phyloP scores from a whole-genome alignment of 2,329 filamentous ascomycete species.

The Leptodontidium sp. region DNA sequence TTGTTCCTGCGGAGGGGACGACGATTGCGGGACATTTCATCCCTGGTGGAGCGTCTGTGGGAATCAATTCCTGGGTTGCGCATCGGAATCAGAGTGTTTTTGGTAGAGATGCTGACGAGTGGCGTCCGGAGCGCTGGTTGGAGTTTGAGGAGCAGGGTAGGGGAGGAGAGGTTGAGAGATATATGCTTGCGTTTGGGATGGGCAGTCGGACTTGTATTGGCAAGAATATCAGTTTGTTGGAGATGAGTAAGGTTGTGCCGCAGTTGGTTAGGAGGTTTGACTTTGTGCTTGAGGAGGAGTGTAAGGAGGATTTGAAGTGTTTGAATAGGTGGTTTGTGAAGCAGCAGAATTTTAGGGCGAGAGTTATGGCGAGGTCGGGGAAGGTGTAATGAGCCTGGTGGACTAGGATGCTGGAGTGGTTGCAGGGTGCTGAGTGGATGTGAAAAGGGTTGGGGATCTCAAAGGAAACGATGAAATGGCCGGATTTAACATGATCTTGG shows the following conservation, averaged over 20 bases:
- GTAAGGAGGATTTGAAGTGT: slow-evolving; percentile 31
- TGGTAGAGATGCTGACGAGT: slow-evolving; percentile 56
- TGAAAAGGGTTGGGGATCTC: neutral
- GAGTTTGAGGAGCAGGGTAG: slow-evolving; percentile 49
- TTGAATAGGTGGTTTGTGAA: slow-evolving; percentile 45
- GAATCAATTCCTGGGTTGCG: slow-evolving; percentile 45
- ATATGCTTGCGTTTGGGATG: slow-evolving; percentile 49
- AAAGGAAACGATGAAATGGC: no score
- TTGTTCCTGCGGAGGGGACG: slow-evolving; percentile 55
- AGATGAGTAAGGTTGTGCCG: slow-evolving; percentile 54
- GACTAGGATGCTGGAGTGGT: no score
- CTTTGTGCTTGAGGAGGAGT: slow-evolving; percentile 39
- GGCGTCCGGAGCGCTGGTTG: slow-evolving; percentile 60
- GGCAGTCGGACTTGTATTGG: slow-evolving; percentile 55
- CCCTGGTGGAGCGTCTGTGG: slow-evolving; percentile 48
- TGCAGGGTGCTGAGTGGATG: no score
- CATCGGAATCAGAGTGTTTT: slow-evolving; percentile 56
- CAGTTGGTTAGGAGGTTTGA: slow-evolving; percentile 45
- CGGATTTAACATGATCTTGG: no score
- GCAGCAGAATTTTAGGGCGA: slow-evolving; percentile 40
- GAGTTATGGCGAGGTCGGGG: slow-evolving; percentile 27
- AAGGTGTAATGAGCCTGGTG: neutral
- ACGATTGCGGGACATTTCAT: slow-evolving; percentile 54
- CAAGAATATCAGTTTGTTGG: slow-evolving; percentile 53
- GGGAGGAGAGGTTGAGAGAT: slow-evolving; percentile 59